Percentiles rank a stretch among this genome's conserved stretches.
Conservation (phyloP, 257 asterid species). For the Salvia rosmarinus region DNA sequence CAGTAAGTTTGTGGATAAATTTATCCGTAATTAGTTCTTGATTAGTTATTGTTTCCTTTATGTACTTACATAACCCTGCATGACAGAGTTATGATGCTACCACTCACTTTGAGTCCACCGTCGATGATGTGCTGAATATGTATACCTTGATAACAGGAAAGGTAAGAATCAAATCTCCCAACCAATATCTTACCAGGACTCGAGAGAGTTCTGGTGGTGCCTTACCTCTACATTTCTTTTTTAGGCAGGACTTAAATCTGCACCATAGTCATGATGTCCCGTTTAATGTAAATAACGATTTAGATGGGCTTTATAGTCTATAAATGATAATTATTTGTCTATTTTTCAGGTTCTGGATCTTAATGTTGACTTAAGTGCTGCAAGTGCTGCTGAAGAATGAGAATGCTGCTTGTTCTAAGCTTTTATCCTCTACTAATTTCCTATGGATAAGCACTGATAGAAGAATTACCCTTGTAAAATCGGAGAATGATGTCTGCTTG, state of each 20-base stretch:
- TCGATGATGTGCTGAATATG: conserved; percentile 65
- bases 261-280: background rate
- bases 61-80: conserved; percentile 30
- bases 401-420: conserved; percentile 23
- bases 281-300: background rate
- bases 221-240: background rate
- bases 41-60: conserved; percentile 9
- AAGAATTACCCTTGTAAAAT: conserved; percentile 36
- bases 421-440: conserved; percentile 21
- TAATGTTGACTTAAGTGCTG: conserved; percentile 61
- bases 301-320: background rate
- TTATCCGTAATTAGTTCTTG: conserved; percentile 23
- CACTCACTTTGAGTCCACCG: conserved; percentile 74
- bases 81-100: conserved; percentile 70
- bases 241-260: background rate
- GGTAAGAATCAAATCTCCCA: conserved; percentile 41
- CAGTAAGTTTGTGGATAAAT: conserved; percentile 55
- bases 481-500: conserved; percentile 11
- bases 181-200: background rate
- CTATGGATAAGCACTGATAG: conserved; percentile 26
- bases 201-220: background rate
- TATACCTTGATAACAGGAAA: conserved; percentile 67
- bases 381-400: conserved; percentile 67
- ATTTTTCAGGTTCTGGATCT: conserved; percentile 54
- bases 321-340: background rate